phyloP scores from a whole-genome alignment of 176 grass and related monocot genomes.

The Triticum timopheevii region DNA sequence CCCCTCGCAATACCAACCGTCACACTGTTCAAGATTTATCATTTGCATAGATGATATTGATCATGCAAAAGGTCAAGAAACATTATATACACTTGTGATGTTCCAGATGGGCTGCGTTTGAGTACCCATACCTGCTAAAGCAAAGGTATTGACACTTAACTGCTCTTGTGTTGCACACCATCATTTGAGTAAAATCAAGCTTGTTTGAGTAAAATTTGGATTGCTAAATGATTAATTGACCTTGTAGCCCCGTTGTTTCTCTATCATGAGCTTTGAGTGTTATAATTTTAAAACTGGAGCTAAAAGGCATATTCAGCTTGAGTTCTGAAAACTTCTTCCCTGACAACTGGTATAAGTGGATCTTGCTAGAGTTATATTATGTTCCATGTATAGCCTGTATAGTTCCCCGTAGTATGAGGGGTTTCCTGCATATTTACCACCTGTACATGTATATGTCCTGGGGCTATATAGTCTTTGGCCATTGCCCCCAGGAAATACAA shows the following conservation, averaged over 20 bases:
- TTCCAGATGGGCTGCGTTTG: neutral
- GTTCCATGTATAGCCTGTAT: no score
- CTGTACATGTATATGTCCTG: no score
- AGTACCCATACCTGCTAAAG: neutral
- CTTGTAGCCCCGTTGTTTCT: neutral
- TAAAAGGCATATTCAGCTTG: neutral
- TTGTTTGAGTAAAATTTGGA: neutral
- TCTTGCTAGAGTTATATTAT: no score
- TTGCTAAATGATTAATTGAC: neutral
- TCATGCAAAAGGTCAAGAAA: slow-evolving; percentile 1
- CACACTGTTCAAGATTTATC: slow-evolving; percentile 44
- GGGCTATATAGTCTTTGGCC: no score
- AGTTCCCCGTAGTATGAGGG: no score
- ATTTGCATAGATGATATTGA: slow-evolving; percentile 29
- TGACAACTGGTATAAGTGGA: neutral
- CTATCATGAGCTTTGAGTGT: neutral
- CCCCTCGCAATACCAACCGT: slow-evolving; percentile 47
- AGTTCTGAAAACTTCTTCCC: neutral
- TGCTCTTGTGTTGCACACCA: neutral
- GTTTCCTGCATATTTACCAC: no score
- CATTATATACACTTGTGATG: slow-evolving; percentile 18
- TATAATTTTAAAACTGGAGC: slow-evolving; percentile 8
- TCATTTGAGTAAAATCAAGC: neutral
- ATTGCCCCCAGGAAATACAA: no score
- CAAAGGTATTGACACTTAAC: slow-evolving; percentile 20